Evolutionary conservation across 768 basidiomycete species (phyloP), one percentile per base, ranked within the genome.

Genomic region (Collybiopsis confluens): DNA sequence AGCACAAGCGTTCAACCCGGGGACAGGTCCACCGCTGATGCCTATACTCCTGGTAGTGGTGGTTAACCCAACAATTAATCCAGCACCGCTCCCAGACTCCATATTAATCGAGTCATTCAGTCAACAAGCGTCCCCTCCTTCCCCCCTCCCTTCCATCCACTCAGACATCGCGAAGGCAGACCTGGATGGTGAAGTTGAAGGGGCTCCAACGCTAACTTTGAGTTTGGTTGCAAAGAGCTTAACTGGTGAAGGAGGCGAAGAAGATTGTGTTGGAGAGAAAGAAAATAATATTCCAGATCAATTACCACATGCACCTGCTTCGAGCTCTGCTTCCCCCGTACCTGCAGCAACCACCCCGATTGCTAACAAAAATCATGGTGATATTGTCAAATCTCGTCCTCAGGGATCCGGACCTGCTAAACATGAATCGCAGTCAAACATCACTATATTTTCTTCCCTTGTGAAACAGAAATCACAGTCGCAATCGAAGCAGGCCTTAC

Each of bases 61-160:
- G 20, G 82, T 90, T 8, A 83, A 86, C 58, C 86, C 88, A 16
- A 90, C 88, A 0, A 88, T 87, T 2, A 85, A 85, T 58, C 86
- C 85, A 1, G 85, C 85, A 0, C 85, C 85, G 1, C 85, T 77
- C 48, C 63, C 64, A 23, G 56, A 67, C 45, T 51, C 16, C 16
- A 20, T 50, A 3, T 15, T n/a, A 18, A 24, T 30, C 40, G 50
- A 43, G n/a, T 15, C 50, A 16, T 11, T 41, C 28, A 59, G 30
- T 40, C 66, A 54, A 69, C n/a, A 40, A 52, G 28, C 53, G 60
- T 44, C 57, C 71, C 54, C 59, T 68, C 47, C 56, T 65, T 44
- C 52, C 65, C 15, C 48, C 50, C 42, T 43, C 57, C 24, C 41
- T 60, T 53, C 38, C 59, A 40, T 27, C 61, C 59, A 33, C 54